phyloP scores from a whole-genome alignment of 495 filamentous ascomycete species.

The Aspergillus carlsbadensis region DNA sequence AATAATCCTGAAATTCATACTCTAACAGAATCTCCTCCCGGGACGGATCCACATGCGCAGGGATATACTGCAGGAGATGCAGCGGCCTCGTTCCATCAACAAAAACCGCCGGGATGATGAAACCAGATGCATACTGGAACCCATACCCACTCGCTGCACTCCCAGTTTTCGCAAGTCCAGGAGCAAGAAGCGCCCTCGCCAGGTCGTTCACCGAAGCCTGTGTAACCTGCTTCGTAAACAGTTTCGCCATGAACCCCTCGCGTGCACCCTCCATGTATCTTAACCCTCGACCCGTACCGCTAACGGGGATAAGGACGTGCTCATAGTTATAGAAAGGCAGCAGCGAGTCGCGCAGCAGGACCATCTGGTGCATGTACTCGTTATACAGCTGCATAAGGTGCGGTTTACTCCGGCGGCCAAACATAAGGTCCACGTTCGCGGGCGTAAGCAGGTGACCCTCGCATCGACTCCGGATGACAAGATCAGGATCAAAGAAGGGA shows the following conservation, averaged over 20 bases:
- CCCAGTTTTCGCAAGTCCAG: constrained; percentile 5
- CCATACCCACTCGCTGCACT: constrained; percentile 22
- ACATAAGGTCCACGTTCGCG: constrained; percentile 26
- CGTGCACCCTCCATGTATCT: constrained; percentile 22
- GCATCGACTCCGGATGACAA: constrained; percentile 30
- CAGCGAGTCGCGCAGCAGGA: constrained; percentile 32
- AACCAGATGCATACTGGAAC: constrained; percentile 32
- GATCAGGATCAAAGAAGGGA: constrained; percentile 2
- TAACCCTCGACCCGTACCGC: constrained; percentile 19
- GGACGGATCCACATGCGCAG: constrained; percentile 15
- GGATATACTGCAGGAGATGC: constrained; percentile 30
- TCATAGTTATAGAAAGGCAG: constrained; percentile 34
- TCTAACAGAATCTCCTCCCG: constrained; percentile 23
- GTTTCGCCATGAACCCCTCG: constrained; percentile 22
- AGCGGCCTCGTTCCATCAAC: constrained; percentile 12
- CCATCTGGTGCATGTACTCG: constrained; percentile 38
- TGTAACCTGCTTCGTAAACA: constrained; percentile 23
- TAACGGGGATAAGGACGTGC: constrained; percentile 27
- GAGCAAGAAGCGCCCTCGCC: constrained; percentile 26
- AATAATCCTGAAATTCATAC: constrained; percentile 30
- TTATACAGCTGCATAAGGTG: constrained; percentile 36
- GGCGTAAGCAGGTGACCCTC: constrained; percentile 32
- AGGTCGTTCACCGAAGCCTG: constrained; percentile 20
- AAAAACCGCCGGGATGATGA: constrained; percentile 29
- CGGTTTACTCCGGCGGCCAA: constrained; percentile 23